Percentiles rank a stretch among this genome's conserved stretches.
Evolutionary conservation across 768 basidiomycete genomes (phyloP).

Genomic region (Agaricus blazei): DNA sequence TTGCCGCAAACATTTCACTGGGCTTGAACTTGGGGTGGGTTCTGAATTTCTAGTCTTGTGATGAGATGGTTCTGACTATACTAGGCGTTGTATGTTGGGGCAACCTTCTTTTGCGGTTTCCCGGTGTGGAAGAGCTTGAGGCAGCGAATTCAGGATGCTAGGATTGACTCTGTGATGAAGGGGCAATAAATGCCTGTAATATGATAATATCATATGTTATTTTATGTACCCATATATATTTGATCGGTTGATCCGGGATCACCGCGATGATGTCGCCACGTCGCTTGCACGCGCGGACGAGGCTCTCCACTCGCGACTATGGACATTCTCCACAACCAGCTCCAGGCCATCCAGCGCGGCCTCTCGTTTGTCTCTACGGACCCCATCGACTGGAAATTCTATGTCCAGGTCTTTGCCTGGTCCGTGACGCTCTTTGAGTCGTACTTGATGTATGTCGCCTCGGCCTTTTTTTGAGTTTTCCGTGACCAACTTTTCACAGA

Average conservation of each 20-base stretch:
- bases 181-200: constrained; percentile 33
- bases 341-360: constrained; percentile 50
- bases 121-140: constrained; percentile 52
- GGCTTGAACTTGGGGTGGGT: constrained; percentile 35
- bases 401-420: constrained; percentile 79
- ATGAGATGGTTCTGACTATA: background rate
- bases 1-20: constrained; percentile 44
- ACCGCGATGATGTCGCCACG: background rate
- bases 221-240: background rate
- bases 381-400: constrained; percentile 74
- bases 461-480: constrained; percentile 2
- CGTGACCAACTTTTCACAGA: constrained; percentile 25
- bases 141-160: constrained; percentile 54
- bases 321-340: constrained; percentile 58
- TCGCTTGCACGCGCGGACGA: background rate
- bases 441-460: constrained; percentile 68
- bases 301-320: constrained; percentile 26
- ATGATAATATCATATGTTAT: background rate
- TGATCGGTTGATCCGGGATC: background rate
- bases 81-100: constrained; percentile 49
- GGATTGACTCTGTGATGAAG: constrained; percentile 82
- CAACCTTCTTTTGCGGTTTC: constrained; percentile 49
- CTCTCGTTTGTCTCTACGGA: constrained; percentile 71
- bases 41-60: background rate
- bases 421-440: constrained; percentile 79